Evolutionary conservation across 306 rosid species (phyloP).

Genomic region (Inga oerstediana): DNA sequence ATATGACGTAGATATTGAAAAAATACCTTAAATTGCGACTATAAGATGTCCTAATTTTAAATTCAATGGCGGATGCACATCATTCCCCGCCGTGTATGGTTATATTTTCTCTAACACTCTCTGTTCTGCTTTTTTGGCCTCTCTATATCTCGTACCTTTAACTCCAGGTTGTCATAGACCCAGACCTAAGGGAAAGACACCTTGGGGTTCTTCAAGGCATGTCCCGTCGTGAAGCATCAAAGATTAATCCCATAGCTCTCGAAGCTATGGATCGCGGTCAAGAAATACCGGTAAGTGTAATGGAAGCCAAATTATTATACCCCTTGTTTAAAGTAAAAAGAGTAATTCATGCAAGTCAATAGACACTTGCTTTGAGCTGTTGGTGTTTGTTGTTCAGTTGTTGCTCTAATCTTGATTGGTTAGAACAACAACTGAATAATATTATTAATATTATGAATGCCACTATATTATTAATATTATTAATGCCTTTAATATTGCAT

Average conservation of each 20-base stretch:
- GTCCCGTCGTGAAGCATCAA: conserved; percentile 45
- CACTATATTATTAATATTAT: not conserved
- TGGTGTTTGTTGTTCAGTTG: conserved; percentile 4
- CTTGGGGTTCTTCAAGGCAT: conserved; percentile 88
- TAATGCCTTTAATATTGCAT: conserved; percentile 22
- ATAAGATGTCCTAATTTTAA: not conserved
- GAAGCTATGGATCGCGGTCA: conserved; percentile 56
- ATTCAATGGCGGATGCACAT: not conserved
- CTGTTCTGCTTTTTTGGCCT: not conserved
- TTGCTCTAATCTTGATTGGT: not conserved
- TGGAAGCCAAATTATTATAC: not conserved
- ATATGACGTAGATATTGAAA: conserved; percentile 1
- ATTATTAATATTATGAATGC: not conserved
- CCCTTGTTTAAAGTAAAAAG: conserved; percentile 2
- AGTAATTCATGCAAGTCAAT: conserved; percentile 11
- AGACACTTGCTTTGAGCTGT: not conserved
- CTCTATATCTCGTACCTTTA: not conserved
- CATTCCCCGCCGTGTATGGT: not conserved
- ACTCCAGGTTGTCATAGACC: conserved; percentile 70
- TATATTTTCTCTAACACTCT: not conserved
- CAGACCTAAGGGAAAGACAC: conserved; percentile 73
- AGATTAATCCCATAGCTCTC: conserved; percentile 47
- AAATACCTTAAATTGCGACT: not conserved
- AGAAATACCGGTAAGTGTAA: conserved; percentile 78
- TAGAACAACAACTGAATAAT: no score